Conservation (phyloP, 495 filamentous ascomycete genomes). For the Aspergillus mulundensis region DNA sequence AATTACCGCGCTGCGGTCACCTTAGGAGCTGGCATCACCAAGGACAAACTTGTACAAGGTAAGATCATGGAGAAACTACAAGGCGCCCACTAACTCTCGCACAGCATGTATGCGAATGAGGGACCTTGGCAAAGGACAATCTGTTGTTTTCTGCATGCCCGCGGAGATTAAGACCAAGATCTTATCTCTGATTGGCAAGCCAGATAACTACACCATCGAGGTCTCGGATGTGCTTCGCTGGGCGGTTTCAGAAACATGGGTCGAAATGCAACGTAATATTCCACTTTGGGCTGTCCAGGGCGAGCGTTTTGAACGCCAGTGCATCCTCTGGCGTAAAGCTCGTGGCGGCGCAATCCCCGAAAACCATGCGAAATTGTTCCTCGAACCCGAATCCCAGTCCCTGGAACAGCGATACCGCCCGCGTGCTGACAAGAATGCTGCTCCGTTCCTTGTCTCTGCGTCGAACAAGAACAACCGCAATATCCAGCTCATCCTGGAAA, state of each 20-base stretch:
- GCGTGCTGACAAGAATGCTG: background rate
- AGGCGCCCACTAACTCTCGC: background rate
- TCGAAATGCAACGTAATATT: conserved; percentile 42
- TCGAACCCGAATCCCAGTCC: conserved; percentile 45
- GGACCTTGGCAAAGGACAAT: conserved; percentile 58
- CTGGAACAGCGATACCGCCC: conserved; percentile 40
- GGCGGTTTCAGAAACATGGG: conserved; percentile 55
- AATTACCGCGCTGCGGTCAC: conserved; percentile 64
- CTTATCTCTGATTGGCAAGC: conserved; percentile 35
- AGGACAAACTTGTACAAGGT: conserved; percentile 75
- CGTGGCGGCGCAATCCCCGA: conserved; percentile 8
- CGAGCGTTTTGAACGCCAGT: conserved; percentile 33
- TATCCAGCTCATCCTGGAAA: conserved; percentile 24
- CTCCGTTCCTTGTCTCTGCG: background rate
- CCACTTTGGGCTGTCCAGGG: conserved; percentile 62
- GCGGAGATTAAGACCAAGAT: conserved; percentile 43
- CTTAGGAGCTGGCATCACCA: conserved; percentile 62
- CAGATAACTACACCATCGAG: conserved; percentile 13
- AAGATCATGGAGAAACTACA: conserved; percentile 14
- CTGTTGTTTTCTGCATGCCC: conserved; percentile 55
- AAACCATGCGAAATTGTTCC: conserved; percentile 38
- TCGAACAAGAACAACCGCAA: background rate
- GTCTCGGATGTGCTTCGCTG: conserved; percentile 55
- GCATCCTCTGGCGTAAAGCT: conserved; percentile 19
- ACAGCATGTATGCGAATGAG: conserved; percentile 66